These are phyloP conservation scores for Botrytis paeoniae DNA, from an alignment of 2,329 filamentous ascomycete species.

Conservation along the genomic window DNA sequence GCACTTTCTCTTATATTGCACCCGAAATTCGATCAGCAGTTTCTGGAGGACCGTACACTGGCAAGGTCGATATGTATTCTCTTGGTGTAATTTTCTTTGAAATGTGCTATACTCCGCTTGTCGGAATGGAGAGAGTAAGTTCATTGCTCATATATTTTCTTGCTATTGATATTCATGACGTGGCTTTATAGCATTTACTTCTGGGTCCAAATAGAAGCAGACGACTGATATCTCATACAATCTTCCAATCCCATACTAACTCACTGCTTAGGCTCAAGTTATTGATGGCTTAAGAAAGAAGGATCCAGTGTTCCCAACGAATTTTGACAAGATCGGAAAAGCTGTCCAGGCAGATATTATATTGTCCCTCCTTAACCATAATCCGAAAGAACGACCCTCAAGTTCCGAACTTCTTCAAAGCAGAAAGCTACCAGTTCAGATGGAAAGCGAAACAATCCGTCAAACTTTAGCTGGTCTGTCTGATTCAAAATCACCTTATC, in stretches of 20 bases:
- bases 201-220: not conserved
- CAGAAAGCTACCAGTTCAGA: slow-evolving; percentile 82
- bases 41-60: slow-evolving; percentile 72
- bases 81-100: slow-evolving; percentile 97
- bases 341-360: slow-evolving; percentile 72
- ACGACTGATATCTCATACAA: not conserved
- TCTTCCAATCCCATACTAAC: not conserved
- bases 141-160: not conserved
- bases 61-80: slow-evolving; percentile 98
- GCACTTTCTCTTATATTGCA: slow-evolving; percentile 87
- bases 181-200: not conserved
- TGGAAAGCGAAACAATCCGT: slow-evolving; percentile 88
- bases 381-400: slow-evolving; percentile 77
- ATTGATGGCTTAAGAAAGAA: slow-evolving; percentile 67
- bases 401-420: slow-evolving; percentile 79
- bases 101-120: slow-evolving; percentile 72
- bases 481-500: slow-evolving; percentile 81
- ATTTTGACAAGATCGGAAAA: slow-evolving; percentile 70
- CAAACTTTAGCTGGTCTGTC: slow-evolving; percentile 77
- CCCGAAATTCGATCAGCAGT: slow-evolving; percentile 81
- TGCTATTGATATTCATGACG: not conserved
- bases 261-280: slow-evolving; percentile 42
- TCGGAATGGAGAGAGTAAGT: slow-evolving; percentile 57
- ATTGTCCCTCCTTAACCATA: slow-evolving; percentile 74
- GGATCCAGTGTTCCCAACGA: slow-evolving; percentile 65